phyloP scores from a whole-genome alignment of 306 rosid genomes.

The Cicer cuneatum region DNA sequence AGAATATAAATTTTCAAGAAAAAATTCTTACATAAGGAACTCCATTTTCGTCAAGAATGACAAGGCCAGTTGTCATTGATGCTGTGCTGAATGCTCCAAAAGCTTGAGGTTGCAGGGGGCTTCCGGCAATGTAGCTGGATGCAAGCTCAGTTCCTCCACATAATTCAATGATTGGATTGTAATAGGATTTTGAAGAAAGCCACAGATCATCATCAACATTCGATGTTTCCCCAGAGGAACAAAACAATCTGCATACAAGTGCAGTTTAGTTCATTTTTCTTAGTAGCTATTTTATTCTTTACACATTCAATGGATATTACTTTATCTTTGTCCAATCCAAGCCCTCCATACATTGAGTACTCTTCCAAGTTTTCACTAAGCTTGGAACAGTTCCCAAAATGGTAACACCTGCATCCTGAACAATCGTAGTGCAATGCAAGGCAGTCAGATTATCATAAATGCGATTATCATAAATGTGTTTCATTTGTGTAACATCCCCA shows the following conservation, averaged over 20 bases:
- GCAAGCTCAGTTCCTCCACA: slow-evolving; percentile 93
- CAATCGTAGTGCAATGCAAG: slow-evolving; percentile 18
- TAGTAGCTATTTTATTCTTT: slow-evolving; percentile 15
- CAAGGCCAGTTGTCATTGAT: slow-evolving; percentile 74
- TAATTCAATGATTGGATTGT: slow-evolving; percentile 66
- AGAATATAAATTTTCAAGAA: slow-evolving; percentile 5
- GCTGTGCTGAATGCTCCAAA: slow-evolving; percentile 81
- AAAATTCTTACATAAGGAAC: slow-evolving; percentile 59
- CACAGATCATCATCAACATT: slow-evolving; percentile 87
- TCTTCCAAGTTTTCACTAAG: slow-evolving; percentile 89
- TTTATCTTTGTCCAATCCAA: slow-evolving; percentile 88
- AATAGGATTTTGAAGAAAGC: slow-evolving; percentile 83
- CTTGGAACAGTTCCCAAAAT: slow-evolving; percentile 94
- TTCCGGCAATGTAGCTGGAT: slow-evolving; percentile 65
- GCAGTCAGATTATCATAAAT: too few species aligned
- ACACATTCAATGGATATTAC: slow-evolving; percentile 50
- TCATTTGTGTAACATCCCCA: too few species aligned
- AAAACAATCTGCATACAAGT: slow-evolving; percentile 58
- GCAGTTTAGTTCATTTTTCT: slow-evolving; percentile 39
- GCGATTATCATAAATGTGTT: too few species aligned
- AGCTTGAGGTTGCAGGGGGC: slow-evolving; percentile 81
- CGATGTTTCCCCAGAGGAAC: slow-evolving; percentile 78
- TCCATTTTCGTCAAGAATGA: slow-evolving; percentile 75
- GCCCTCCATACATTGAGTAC: slow-evolving; percentile 77
- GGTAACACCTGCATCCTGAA: slow-evolving; percentile 88